Evolutionary conservation across 129 eudicot genomes (phyloP), one percentile per base, ranked within the genome.

Genomic region (Mikania micrantha): DNA sequence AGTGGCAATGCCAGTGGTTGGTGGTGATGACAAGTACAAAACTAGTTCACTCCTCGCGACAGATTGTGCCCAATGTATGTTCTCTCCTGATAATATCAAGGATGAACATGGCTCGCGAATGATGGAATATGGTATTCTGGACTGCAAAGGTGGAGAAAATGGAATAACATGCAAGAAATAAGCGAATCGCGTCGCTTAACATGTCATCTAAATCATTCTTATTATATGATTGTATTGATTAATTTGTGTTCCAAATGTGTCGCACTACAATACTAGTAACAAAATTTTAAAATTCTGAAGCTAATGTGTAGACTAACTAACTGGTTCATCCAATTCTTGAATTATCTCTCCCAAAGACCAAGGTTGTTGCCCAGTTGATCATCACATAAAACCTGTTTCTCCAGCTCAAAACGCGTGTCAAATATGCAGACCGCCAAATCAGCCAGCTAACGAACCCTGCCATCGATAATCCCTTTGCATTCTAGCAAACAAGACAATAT

Each of bases 331-430:
- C 74, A 53, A 91, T 85, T 64, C 94, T 85, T 39, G 96, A 60
- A 67, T 71, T 88, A 73, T 91, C 97, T 69, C 97, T 83, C 59
- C 97, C 97, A 24, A 91, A 88, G 16, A 91, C 84, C 1, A 91
- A 62, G 3, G 97, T 85, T 7, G 97, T 91, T 52, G 86, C 96
- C 97, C 97, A 91, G 79, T 91, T 91, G 8, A 91, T 81, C 61
- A 87, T 92, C 1, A 93, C 98, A 21, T 93, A 93, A 16, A 93
- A 70, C 64, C 98, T 81, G 84, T 93, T 93, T 81, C 96, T 84
- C 98, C 98, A 93, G 78, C 98, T 93, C 67, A 93, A 40, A 10
- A 84, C 98, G n/a, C 98, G 83, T 7, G 98, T 93, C 73, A 93
- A 77, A 77, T 93, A 93, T 11, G 98, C 98, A 7, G 98, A 93